Conservation (phyloP, 768 basidiomycete species). For the Hypholoma sublateritium region DNA sequence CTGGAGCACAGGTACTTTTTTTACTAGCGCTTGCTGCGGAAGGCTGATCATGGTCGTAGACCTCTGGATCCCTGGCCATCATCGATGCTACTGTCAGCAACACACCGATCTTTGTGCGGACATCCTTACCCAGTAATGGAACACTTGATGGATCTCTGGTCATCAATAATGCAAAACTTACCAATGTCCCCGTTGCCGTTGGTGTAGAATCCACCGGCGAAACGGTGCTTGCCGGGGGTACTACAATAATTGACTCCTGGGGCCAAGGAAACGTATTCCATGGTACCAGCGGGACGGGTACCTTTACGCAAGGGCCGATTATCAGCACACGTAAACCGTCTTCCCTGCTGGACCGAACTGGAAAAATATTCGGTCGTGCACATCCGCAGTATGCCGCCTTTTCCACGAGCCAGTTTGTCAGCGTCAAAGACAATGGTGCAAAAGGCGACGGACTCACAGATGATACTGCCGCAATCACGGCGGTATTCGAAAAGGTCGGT, state of each 20-base stretch:
- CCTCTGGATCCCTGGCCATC: slow-evolving; percentile 57
- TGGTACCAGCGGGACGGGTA: slow-evolving; percentile 42
- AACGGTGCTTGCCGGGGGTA: slow-evolving; percentile 43
- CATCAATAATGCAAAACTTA: slow-evolving; percentile 62
- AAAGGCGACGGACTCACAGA: slow-evolving; percentile 75
- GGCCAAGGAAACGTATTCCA: slow-evolving; percentile 74
- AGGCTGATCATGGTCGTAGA: slow-evolving; percentile 29
- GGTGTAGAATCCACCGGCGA: slow-evolving; percentile 46
- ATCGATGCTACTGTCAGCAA: slow-evolving; percentile 62
- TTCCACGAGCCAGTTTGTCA: slow-evolving; percentile 65
- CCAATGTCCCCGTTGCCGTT: slow-evolving; percentile 62
- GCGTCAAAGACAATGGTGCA: slow-evolving; percentile 70
- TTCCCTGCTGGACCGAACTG: slow-evolving; percentile 52
- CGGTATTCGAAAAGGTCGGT: slow-evolving; percentile 55
- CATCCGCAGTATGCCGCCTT: slow-evolving; percentile 72
- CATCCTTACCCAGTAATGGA: slow-evolving; percentile 44
- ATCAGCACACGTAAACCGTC: slow-evolving; percentile 51
- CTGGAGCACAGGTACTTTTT: slow-evolving; percentile 36
- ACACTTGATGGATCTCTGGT: slow-evolving; percentile 59
- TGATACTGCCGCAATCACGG: slow-evolving; percentile 69
- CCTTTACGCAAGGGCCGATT: slow-evolving; percentile 54
- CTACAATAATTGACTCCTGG: slow-evolving; percentile 62
- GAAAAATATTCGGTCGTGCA: slow-evolving; percentile 59
- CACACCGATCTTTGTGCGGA: slow-evolving; percentile 62
- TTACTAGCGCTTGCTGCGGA: not conserved